Conservation (phyloP, 495 filamentous ascomycete species). For the Penicillium chermesinum region DNA sequence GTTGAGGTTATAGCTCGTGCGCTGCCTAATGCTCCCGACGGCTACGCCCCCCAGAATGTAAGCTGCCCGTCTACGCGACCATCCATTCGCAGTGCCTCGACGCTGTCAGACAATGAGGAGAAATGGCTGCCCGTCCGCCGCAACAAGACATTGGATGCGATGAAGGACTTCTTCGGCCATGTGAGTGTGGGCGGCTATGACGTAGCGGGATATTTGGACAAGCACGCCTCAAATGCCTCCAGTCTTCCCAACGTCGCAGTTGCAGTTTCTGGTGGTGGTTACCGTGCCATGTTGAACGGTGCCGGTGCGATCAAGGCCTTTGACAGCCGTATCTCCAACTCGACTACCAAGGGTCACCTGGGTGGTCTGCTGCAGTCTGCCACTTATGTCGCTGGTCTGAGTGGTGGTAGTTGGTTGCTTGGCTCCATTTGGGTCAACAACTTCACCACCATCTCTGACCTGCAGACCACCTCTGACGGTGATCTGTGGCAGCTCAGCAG, state of each 20-base stretch:
- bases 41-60: constrained; percentile 38
- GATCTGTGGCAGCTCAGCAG: constrained; percentile 72
- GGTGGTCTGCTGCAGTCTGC: constrained; percentile 80
- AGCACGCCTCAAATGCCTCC: constrained; percentile 49
- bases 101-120: constrained; percentile 62
- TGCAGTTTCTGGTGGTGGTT: constrained; percentile 63
- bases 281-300: constrained; percentile 81
- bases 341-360: constrained; percentile 62
- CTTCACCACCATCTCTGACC: constrained; percentile 65
- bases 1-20: constrained; percentile 24
- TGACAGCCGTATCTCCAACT: constrained; percentile 65
- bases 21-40: constrained; percentile 44
- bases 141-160: constrained; percentile 54
- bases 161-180: constrained; percentile 67
- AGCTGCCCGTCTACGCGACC: constrained; percentile 45
- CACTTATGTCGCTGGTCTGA: constrained; percentile 81
- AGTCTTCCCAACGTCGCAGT: constrained; percentile 59
- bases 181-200: constrained; percentile 75
- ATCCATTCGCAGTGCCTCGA: constrained; percentile 47
- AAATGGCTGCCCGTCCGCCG: constrained; percentile 57
- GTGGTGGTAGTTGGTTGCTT: constrained; percentile 84
- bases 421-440: constrained; percentile 86
- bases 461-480: constrained; percentile 41
- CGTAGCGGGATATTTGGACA: constrained; percentile 61
- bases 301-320: constrained; percentile 85